Conservation (phyloP, 176 grass and related monocot species). For the Microstegium vimineum region DNA sequence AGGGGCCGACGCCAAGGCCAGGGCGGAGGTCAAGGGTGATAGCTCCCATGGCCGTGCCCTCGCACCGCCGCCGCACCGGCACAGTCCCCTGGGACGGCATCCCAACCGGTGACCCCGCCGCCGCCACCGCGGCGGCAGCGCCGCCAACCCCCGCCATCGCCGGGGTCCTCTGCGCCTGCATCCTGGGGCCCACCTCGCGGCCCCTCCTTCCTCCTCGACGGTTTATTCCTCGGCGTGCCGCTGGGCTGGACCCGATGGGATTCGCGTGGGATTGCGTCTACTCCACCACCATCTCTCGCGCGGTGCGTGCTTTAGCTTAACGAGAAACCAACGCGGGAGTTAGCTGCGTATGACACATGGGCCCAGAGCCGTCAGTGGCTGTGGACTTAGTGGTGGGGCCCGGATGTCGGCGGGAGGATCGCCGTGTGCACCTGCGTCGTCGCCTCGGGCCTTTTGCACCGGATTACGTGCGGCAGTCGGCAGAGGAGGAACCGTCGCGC, state of each 20-base stretch:
- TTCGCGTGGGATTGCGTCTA: conserved; percentile 40
- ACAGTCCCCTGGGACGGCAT: conserved; percentile 38
- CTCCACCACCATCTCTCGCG: conserved; percentile 25
- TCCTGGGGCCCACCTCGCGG: conserved; percentile 3
- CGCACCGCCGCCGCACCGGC: conserved; percentile 58
- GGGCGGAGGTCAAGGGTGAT: conserved; percentile 94
- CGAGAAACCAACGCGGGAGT: conserved; percentile 18
- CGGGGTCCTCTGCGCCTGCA: conserved; percentile 51
- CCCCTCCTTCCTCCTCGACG: not conserved
- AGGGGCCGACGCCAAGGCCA: conserved; percentile 79
- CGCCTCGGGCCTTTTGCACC: not conserved
- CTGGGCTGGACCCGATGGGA: conserved; percentile 20
- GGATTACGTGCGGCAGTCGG: not conserved
- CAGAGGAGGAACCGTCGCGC: not conserved
- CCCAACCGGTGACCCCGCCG: conserved; percentile 12
- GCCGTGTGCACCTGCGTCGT: not conserved
- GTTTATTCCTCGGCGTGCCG: conserved; percentile 20
- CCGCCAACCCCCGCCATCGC: conserved; percentile 29
- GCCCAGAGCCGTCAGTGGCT: not conserved
- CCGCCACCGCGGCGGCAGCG: not conserved
- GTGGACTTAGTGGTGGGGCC: not conserved
- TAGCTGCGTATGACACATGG: not conserved
- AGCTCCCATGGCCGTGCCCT: conserved; percentile 90
- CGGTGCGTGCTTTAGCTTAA: conserved; percentile 11
- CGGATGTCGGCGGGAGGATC: not conserved